Conservation (phyloP, 176 grass and related monocot species). For the Oryza coarctata region DNA sequence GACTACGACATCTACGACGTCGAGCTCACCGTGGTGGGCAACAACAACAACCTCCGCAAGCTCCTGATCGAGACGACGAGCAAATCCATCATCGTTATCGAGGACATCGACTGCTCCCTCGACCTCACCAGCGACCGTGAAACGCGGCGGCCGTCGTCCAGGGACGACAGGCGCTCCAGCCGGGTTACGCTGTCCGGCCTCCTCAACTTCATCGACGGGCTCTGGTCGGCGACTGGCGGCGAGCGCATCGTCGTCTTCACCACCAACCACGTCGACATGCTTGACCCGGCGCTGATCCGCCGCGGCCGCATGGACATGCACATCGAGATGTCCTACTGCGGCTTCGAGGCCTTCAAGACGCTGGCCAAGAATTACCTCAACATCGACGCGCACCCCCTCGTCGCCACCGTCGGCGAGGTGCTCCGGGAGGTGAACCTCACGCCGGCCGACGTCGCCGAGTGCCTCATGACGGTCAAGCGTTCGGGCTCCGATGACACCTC, state of each 20-base stretch:
- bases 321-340: slow-evolving; percentile 54
- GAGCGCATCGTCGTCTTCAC: slow-evolving; percentile 51
- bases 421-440: slow-evolving; percentile 26
- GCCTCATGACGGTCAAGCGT: slow-evolving; percentile 26
- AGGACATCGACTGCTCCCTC: slow-evolving; percentile 71
- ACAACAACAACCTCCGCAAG: slow-evolving; percentile 36
- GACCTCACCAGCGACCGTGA: slow-evolving; percentile 34
- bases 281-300: slow-evolving; percentile 44
- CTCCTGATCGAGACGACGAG: slow-evolving; percentile 27
- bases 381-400: slow-evolving; percentile 21
- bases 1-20: slow-evolving; percentile 32
- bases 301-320: slow-evolving; percentile 55
- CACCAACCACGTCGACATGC: slow-evolving; percentile 39
- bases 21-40: slow-evolving; percentile 1
- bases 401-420: neutral
- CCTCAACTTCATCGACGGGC: slow-evolving; percentile 57
- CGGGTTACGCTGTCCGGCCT: slow-evolving; percentile 43
- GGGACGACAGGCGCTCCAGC: neutral
- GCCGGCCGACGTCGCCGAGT: slow-evolving; percentile 46
- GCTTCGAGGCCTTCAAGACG: slow-evolving; percentile 33
- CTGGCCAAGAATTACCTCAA: slow-evolving; percentile 32
- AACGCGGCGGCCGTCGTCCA: neutral
- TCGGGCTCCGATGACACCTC: neutral
- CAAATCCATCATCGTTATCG: slow-evolving; percentile 59
- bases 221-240: slow-evolving; percentile 43